Conservation (phyloP, 768 basidiomycete genomes). For the Mycena chlorophos region DNA sequence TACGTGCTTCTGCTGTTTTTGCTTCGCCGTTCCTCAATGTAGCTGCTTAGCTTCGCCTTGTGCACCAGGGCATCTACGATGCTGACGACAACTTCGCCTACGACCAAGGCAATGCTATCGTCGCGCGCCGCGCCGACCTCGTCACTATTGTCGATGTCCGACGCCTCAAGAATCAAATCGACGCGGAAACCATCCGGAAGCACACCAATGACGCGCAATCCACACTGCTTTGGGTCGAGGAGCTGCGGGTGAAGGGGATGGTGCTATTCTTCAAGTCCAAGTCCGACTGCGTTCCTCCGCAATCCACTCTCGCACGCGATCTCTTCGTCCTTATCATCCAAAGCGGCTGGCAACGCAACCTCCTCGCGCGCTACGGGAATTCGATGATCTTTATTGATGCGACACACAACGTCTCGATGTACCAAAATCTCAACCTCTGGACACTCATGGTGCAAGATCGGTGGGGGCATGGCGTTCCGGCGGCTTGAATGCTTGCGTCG, state of each 20-base stretch:
- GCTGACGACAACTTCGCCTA: background rate
- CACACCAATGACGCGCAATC: conserved; percentile 4
- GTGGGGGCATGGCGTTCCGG: conserved; percentile 20
- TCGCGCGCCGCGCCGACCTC: background rate
- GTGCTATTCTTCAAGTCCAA: conserved; percentile 9
- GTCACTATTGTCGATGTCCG: background rate
- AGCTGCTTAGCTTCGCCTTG: background rate
- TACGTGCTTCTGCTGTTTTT: background rate
- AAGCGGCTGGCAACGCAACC: conserved; percentile 7
- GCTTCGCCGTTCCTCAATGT: background rate
- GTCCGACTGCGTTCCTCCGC: background rate
- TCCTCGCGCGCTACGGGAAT: background rate
- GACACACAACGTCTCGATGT: conserved; percentile 8
- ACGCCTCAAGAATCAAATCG: conserved; percentile 5
- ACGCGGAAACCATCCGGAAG: background rate
- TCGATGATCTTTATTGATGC: conserved; percentile 6
- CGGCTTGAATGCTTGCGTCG: conserved; percentile 26
- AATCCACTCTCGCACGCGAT: background rate
- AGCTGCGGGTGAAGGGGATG: background rate
- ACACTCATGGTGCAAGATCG: conserved; percentile 1
- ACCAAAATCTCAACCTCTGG: conserved; percentile 3
- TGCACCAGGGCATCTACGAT: background rate
- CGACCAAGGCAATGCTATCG: background rate
- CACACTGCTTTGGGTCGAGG: background rate
- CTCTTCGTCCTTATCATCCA: conserved; percentile 7